Base-by-base conservation (phyloP, 371 early-diverging fungal genomes). In the Mucor velutinosus region DNA sequence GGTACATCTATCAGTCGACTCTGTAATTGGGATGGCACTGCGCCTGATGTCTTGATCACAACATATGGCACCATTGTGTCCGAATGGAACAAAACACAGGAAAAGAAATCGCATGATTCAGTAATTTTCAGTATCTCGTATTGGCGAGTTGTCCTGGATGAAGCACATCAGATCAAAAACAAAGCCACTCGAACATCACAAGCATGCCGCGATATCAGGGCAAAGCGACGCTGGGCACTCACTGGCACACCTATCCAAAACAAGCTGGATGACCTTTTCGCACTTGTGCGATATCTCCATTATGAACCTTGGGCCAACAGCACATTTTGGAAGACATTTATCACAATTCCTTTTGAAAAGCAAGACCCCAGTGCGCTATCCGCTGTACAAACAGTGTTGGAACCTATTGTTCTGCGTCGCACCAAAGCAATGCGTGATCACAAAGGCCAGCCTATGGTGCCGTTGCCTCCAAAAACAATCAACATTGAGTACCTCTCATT, bases 201-300 rank as follows among this genome's bases (percentile, higher is more conserved):
- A n/a, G 88, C 88, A 0, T 88, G 87, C 51, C 82, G 72, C 47
- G 82, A 74, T n/a, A 58, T 95, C 21, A 75, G 78, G 41, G 86
- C 90, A n/a, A 69, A 69, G 17, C 81, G 92, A 45, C 78, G 94
- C 47, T 94, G 96, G 92, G 88, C 90, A 0, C 82, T 96, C 0
- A 93, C 93, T 3, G 93, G 92, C 5, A 92, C 93, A 8, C 93
- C 93, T 27, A 90, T 92, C 43, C 86, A 87, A 76, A 89, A 88
- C 73, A 92, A 91, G 65, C 70, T 93, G 12, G 88, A 86, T 62
- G 97, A 97, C 74, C 72, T 97, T 7, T 97, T 85, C 81, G 85
- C 94, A 6, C 77, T 97, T 10, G 86, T 95, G 0, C 86, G 89
- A 37, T 97, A 94, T 70, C 79, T 97, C 19, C 85, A 85, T 27